These are phyloP conservation scores for Penicillium sp. DNA, from an alignment of 2,329 filamentous ascomycete genomes.

Conservation along the genomic window DNA sequence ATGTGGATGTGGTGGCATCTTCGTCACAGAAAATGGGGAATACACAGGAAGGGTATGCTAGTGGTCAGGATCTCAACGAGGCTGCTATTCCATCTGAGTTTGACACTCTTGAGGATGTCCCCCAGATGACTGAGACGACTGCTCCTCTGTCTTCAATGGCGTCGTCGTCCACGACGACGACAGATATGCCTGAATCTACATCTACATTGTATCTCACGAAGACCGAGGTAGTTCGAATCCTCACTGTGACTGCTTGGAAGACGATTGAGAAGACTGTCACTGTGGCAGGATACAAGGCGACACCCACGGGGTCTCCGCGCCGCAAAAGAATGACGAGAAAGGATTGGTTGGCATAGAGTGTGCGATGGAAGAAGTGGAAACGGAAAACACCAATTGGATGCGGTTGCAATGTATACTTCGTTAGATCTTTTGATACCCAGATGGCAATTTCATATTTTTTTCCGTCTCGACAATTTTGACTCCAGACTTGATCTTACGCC, in stretches of 20 bases:
- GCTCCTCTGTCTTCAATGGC: not conserved
- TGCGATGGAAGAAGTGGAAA: not conserved
- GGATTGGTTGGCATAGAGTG: not conserved
- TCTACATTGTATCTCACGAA: not conserved
- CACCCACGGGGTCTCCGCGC: not conserved
- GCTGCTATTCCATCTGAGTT: constrained; percentile 47
- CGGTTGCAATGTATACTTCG: not conserved
- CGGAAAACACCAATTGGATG: not conserved
- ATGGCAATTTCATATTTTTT: not conserved
- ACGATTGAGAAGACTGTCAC: constrained; percentile 29
- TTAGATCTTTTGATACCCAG: not conserved
- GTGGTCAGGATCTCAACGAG: constrained; percentile 42
- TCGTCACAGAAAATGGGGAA: constrained; percentile 15
- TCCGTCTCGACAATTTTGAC: not conserved
- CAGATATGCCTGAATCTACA: not conserved
- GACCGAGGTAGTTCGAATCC: constrained; percentile 4
- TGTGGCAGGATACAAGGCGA: constrained; percentile 14
- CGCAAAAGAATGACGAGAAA: not conserved
- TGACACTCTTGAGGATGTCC: constrained; percentile 31
- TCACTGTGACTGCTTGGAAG: constrained; percentile 33
- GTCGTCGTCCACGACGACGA: not conserved
- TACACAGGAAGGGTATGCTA: constrained; percentile 29
- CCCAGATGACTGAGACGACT: constrained; percentile 1
- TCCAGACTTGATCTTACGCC: too few relatives aligned
- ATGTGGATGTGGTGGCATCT: constrained; percentile 47